Conservation (phyloP, 441 rosid genomes). For the Gossypium trilobum region DNA sequence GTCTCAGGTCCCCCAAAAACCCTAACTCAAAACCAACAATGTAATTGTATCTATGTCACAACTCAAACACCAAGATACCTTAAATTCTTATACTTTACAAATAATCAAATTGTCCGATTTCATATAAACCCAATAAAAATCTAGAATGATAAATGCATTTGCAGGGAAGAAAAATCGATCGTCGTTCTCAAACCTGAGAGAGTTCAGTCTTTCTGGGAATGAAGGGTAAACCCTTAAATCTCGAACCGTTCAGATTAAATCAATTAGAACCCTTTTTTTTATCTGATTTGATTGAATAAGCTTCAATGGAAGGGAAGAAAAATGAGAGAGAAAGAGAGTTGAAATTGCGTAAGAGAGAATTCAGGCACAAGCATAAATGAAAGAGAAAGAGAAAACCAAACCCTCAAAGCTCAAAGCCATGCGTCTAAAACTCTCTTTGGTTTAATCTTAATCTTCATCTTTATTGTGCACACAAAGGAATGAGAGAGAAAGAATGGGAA, state of each 20-base stretch:
- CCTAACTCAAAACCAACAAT: constrained; percentile 28
- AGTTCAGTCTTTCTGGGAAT: constrained; percentile 17
- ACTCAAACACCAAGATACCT: neutral
- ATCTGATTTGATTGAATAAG: constrained; percentile 28
- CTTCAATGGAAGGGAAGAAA: constrained; percentile 18
- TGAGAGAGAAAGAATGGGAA: neutral
- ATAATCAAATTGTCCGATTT: constrained; percentile 12
- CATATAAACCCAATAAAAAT: constrained; percentile 19
- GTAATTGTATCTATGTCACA: constrained; percentile 18
- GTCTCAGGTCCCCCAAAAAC: constrained; percentile 27
- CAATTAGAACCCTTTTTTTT: neutral
- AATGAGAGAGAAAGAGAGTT: neutral
- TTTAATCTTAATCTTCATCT: neutral
- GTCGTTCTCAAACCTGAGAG: constrained; percentile 23
- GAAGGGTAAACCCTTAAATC: constrained; percentile 31
- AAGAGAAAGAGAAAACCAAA: constrained; percentile 16
- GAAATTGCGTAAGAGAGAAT: constrained; percentile 27
- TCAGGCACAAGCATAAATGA: constrained; percentile 18
- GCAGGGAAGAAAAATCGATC: constrained; percentile 17
- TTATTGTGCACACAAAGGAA: neutral
- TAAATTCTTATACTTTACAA: constrained; percentile 17
- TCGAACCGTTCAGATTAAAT: constrained; percentile 19
- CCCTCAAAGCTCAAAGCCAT: constrained; percentile 24
- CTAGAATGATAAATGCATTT: constrained; percentile 20
- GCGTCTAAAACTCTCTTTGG: neutral